Percentiles rank a stretch among this genome's conserved stretches.
These are phyloP conservation scores for Yarrowia osloensis DNA, from an alignment of 805 yeast genomes.

Conservation along the genomic window DNA sequence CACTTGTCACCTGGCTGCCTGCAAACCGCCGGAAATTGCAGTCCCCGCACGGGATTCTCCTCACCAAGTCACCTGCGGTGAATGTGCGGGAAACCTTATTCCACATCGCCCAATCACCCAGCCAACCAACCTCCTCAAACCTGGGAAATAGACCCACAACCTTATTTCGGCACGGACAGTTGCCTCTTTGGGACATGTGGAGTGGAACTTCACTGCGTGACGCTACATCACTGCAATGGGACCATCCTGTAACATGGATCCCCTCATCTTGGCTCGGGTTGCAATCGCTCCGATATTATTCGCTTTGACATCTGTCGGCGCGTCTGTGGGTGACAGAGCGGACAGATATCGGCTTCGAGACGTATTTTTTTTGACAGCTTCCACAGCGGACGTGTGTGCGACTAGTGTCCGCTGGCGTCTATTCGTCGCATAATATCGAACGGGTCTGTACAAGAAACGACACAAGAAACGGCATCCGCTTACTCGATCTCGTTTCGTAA, in stretches of 20 bases:
- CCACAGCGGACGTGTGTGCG: neutral
- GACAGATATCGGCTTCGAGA: neutral
- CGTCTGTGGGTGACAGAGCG: neutral
- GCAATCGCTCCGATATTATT: neutral
- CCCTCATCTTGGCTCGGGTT: neutral
- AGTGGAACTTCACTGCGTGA: neutral
- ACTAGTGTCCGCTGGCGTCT: no score
- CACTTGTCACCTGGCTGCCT: no score
- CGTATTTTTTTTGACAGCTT: neutral
- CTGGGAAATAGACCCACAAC: constrained; percentile 1
- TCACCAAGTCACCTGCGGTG: no score
- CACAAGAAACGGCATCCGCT: neutral
- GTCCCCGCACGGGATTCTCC: no score
- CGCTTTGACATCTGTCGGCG: neutral
- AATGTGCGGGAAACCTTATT: neutral
- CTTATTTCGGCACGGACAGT: neutral
- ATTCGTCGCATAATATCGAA: no score
- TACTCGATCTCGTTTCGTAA: no score
- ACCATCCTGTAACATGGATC: neutral
- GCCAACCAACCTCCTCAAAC: neutral
- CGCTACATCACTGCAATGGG: neutral
- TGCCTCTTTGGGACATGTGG: neutral
- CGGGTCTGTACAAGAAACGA: no score
- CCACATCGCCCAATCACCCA: neutral
- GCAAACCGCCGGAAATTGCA: no score